Evolutionary conservation across 2,329 filamentous ascomycete species (phyloP), one percentile per base, ranked within the genome.

Genomic region (Neonectria punicea): DNA sequence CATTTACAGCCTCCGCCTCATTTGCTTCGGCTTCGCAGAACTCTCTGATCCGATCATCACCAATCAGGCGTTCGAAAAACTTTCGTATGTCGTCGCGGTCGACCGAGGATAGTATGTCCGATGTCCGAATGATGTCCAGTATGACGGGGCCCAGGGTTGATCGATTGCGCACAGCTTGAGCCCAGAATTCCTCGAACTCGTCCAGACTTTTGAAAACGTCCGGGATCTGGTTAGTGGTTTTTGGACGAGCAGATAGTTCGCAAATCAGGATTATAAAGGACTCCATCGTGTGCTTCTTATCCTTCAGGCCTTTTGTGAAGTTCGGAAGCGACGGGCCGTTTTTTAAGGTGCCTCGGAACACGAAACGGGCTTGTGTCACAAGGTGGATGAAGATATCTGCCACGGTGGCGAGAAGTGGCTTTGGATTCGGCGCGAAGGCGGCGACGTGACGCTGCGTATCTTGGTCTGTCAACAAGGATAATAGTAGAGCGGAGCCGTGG

Each of bases 401-500:
- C 3, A 74, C 51, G 2, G 30, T 58, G 4, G 50, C 65, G 2
- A 73, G 49, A 2, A 73, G 58, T 5, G 71, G 71, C 4, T 58
- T 73, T 6, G 71, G 71, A 4, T 73, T 70, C 5, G 71, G 67
- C 5, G 68, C 68, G 2, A 74, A n/a, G 5, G 61, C 53, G 10
- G 54, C 30, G 1, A 73, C 43, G 1, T 67, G 32, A 3, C 22
- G 47, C 16, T 47, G n/a, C 7, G 66, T 55, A 20, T 71, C 59
- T 20, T 53, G 25, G 10, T 78, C 77, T 0, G 74, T 74, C n/a
- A 80, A 10, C 6, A 80, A 51, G 1, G 73, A 63, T 16, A 80
- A 67, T 1, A 80, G 47, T 4, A 80, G 69, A 9, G 79, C 73
- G 10, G 80, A 61, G 0, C 76, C 78, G 47, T 80, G 78, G 18